phyloP scores from a whole-genome alignment of 768 basidiomycete species.

The Tricholoma furcatifolium region DNA sequence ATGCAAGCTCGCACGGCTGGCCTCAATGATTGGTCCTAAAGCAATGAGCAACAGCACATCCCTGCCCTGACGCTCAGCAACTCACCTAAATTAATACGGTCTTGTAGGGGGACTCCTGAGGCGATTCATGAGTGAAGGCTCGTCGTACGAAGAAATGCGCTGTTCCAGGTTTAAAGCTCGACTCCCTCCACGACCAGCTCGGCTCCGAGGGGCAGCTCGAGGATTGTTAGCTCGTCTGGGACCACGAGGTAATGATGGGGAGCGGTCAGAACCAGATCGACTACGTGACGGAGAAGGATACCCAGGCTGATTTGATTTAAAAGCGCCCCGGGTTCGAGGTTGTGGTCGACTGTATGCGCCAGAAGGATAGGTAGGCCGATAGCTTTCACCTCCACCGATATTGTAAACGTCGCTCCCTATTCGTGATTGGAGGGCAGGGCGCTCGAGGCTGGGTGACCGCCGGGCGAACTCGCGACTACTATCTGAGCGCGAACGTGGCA shows the following conservation, averaged over 20 bases:
- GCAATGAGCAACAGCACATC: no score
- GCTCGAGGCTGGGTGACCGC: slow-evolving; percentile 23
- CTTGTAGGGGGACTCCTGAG: slow-evolving; percentile 9
- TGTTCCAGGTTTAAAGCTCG: slow-evolving; percentile 20
- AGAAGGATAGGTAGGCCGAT: slow-evolving; percentile 15
- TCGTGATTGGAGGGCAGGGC: slow-evolving; percentile 15
- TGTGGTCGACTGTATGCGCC: slow-evolving; percentile 3
- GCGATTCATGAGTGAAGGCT: slow-evolving; percentile 20
- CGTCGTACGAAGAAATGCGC: slow-evolving; percentile 22
- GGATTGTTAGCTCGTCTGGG: no score
- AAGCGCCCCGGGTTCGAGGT: neutral
- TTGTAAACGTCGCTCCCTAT: slow-evolving; percentile 5
- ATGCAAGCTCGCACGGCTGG: no score
- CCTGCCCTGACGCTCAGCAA: neutral
- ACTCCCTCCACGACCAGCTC: slow-evolving; percentile 15
- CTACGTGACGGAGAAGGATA: neutral
- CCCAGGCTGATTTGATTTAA: neutral
- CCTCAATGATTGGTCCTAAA: no score
- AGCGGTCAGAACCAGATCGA: neutral
- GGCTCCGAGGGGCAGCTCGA: slow-evolving; percentile 12
- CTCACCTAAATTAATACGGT: slow-evolving; percentile 4
- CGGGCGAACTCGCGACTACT: neutral
- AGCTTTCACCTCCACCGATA: slow-evolving; percentile 12
- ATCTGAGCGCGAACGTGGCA: neutral
- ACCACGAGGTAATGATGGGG: neutral